A percentile compares a stretch with the other conserved stretches of the same genome.
Conservation (phyloP, 768 basidiomycete species). For the Tricholoma flavovirens region DNA sequence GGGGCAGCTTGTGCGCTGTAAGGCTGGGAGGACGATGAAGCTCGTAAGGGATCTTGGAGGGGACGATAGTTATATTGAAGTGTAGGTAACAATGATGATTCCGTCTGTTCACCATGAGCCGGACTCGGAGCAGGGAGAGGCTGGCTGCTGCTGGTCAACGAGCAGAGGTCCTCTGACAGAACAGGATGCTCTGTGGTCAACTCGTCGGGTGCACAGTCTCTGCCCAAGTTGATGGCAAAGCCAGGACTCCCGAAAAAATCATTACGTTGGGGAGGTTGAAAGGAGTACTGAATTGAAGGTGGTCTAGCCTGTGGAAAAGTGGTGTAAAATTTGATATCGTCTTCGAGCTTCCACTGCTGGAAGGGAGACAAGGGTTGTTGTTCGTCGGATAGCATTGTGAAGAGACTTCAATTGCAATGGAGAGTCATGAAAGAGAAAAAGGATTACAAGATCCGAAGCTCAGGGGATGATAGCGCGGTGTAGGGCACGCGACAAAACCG, state of each 20-base stretch:
- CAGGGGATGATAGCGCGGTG: constrained; percentile 7
- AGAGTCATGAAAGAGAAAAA: not conserved
- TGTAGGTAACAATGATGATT: not conserved
- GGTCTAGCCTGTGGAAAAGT: constrained; percentile 32
- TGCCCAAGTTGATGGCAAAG: constrained; percentile 6
- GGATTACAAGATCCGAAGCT: constrained; percentile 9
- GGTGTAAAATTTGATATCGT: constrained; percentile 34
- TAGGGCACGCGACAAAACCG: constrained; percentile 12
- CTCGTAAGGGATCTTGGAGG: not conserved
- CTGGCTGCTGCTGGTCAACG: not conserved
- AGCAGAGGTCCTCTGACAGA: not conserved
- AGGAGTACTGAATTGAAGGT: constrained; percentile 13
- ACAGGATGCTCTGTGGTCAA: not conserved
- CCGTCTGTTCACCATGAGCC: not conserved
- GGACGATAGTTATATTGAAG: not conserved
- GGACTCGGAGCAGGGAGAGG: not conserved
- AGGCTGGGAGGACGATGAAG: not conserved
- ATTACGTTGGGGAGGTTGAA: constrained; percentile 3
- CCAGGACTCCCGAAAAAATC: constrained; percentile 12
- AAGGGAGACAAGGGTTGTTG: constrained; percentile 19
- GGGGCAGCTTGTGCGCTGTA: not conserved
- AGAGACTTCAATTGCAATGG: no score
- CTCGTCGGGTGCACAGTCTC: not conserved
- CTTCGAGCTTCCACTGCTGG: constrained; percentile 29
- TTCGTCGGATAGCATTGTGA: constrained; percentile 8